Conservation (phyloP, 805 yeast genomes). For the Pichia nakasei region DNA sequence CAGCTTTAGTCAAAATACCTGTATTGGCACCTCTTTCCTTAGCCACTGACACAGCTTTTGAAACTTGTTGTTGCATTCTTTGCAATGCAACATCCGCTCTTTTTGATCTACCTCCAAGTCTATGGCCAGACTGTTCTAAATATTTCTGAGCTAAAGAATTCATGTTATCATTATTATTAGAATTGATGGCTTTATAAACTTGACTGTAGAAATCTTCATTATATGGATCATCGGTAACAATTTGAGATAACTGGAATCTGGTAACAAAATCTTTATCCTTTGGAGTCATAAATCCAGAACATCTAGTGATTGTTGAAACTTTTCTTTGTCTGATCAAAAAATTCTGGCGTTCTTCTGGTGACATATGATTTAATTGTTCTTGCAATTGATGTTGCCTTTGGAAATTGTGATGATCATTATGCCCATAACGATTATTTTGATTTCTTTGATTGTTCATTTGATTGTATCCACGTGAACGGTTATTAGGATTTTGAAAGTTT, state of each 20-base stretch:
- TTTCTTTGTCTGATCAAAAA: slow-evolving; percentile 63
- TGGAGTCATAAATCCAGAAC: slow-evolving; percentile 93
- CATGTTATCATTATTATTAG: slow-evolving; percentile 47
- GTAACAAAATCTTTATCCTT: slow-evolving; percentile 95
- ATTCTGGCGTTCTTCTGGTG: slow-evolving; percentile 67
- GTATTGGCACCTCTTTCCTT: slow-evolving; percentile 67
- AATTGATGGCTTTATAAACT: slow-evolving; percentile 70
- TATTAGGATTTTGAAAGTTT: neutral
- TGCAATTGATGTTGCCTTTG: slow-evolving; percentile 23
- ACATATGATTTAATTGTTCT: slow-evolving; percentile 34
- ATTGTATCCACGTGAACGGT: slow-evolving; percentile 8
- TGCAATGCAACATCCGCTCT: slow-evolving; percentile 86
- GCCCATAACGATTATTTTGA: slow-evolving; percentile 9
- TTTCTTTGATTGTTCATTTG: slow-evolving; percentile 3
- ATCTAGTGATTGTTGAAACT: slow-evolving; percentile 65
- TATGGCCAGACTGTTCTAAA: slow-evolving; percentile 83
- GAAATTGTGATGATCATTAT: slow-evolving; percentile 13
- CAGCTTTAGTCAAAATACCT: slow-evolving; percentile 57
- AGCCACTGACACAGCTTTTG: slow-evolving; percentile 91
- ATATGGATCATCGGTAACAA: slow-evolving; percentile 94
- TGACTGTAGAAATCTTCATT: slow-evolving; percentile 95
- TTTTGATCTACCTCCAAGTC: slow-evolving; percentile 76
- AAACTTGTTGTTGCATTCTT: slow-evolving; percentile 97
- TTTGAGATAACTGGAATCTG: slow-evolving; percentile 87
- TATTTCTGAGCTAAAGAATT: slow-evolving; percentile 90